Evolutionary conservation across 75 land plant species (phyloP), one percentile per base, ranked within the genome.

Genomic region (Larix kaempferi): DNA sequence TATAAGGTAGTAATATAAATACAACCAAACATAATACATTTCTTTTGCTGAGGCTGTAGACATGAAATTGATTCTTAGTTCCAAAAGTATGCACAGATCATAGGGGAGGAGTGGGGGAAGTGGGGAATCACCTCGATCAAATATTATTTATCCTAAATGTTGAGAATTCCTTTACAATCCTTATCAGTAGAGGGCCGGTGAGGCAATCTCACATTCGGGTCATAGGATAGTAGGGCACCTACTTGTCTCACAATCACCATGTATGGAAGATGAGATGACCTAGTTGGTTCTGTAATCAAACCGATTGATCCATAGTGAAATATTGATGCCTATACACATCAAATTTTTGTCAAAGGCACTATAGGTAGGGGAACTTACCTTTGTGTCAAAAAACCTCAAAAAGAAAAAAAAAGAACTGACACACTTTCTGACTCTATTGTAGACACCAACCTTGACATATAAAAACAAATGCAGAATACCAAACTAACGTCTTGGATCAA

Each of bases 231-330:
- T n/a, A n/a, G n/a, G n/a, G n/a, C n/a, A n/a, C n/a, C n/a, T n/a
- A n/a, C n/a, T n/a, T n/a, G n/a, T n/a, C n/a, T n/a, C n/a, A n/a
- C 95, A 41, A 76, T 65, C 8, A 80, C 41, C 89, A 90, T 87
- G 27, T 93, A 89, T 11, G 86, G 88, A 10, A 90, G 33, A 62
- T 93, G 93, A 33, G 93, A 80, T 58, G 95, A 93, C 63, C 84
- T 82, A 29, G 93, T 87, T 8, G 93, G 95, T 44, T 93, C 91
- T 55, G 83, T 74, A 14, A 92, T 92, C 63, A 92, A 65, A 78
- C 95, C 90, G 23, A 92, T 92, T 6, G 92, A 92, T 16, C 95
- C 95, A 75, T 86, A 92, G 44, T 92, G 95, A 73, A 93, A 90
- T 8, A n/a, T n/a, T n/a, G n/a, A n/a, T n/a, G n/a, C n/a, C n/a